phyloP scores from a whole-genome alignment of 257 asterid genomes.

The Leonotis leonurus region DNA sequence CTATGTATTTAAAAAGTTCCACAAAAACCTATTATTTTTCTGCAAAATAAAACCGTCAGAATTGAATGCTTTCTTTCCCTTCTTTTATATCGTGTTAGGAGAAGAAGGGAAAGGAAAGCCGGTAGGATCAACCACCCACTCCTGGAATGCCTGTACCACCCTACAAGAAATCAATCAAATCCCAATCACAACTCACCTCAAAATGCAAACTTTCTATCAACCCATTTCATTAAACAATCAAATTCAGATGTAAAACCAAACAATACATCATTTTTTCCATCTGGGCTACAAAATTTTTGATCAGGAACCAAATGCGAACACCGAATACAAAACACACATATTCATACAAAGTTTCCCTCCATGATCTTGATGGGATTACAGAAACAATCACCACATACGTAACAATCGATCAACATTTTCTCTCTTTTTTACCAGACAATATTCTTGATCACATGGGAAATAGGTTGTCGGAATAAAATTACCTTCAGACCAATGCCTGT shows the following conservation, averaged over 20 bases:
- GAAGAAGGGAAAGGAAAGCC: conserved; percentile 72
- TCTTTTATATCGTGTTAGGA: conserved; percentile 28
- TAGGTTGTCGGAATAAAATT: neutral
- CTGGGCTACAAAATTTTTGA: conserved; percentile 5
- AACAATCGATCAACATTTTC: neutral
- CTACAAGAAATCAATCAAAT: conserved; percentile 24
- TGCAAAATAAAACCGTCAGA: conserved; percentile 20
- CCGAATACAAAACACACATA: conserved; percentile 1
- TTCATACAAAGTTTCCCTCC: neutral
- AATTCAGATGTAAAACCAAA: neutral
- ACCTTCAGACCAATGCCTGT: conserved; percentile 65
- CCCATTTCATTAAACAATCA: conserved; percentile 10
- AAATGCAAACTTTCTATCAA: conserved; percentile 21
- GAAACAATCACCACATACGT: neutral
- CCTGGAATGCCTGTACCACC: conserved; percentile 51
- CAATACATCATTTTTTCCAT: neutral
- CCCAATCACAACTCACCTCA: conserved; percentile 14
- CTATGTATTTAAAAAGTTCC: neutral
- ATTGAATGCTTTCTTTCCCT: conserved; percentile 65
- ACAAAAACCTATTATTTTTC: neutral
- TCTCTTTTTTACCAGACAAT: neutral
- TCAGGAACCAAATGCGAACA: neutral
- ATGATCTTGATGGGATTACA: conserved; percentile 14
- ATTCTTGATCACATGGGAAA: neutral
- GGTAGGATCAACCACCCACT: conserved; percentile 36